Percentiles rank a stretch among this genome's conserved stretches.
Conservation (phyloP, 176 grass and related monocot species). For the Phoenix dactylifera region DNA sequence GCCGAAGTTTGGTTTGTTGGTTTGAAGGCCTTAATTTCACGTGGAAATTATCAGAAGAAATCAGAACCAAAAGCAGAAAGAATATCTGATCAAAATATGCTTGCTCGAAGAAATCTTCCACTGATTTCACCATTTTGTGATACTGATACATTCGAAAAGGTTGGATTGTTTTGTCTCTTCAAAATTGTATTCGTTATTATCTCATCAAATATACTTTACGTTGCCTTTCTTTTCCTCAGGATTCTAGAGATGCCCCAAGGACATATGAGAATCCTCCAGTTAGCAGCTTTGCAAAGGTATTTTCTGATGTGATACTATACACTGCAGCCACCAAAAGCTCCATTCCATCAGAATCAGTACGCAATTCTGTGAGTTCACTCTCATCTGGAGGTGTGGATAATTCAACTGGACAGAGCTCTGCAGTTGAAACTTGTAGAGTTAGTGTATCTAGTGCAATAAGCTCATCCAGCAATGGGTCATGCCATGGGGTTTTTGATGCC, state of each 20-base stretch:
- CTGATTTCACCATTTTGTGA: constrained; percentile 23
- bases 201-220: constrained; percentile 1
- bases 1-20: constrained; percentile 69
- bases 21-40: constrained; percentile 52
- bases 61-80: constrained; percentile 35
- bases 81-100: constrained; percentile 32
- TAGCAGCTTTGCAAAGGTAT: constrained; percentile 43
- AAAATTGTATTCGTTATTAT: not conserved
- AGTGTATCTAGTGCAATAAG: constrained; percentile 67
- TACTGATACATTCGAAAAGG: constrained; percentile 31
- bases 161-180: not conserved
- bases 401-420: constrained; percentile 28
- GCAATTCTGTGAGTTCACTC: constrained; percentile 34
- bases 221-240: constrained; percentile 25
- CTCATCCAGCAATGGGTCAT: constrained; percentile 55
- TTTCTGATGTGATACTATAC: constrained; percentile 56
- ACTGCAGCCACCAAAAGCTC: constrained; percentile 25
- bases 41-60: constrained; percentile 24
- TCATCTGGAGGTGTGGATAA: constrained; percentile 41
- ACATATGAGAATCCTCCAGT: constrained; percentile 23
- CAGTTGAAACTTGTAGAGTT: constrained; percentile 44
- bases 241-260: constrained; percentile 25
- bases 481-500: constrained; percentile 56
- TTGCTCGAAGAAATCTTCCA: constrained; percentile 25
- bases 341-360: constrained; percentile 23